phyloP scores from a whole-genome alignment of 768 basidiomycete genomes.

The Lanmaoa pseudosensibilis region DNA sequence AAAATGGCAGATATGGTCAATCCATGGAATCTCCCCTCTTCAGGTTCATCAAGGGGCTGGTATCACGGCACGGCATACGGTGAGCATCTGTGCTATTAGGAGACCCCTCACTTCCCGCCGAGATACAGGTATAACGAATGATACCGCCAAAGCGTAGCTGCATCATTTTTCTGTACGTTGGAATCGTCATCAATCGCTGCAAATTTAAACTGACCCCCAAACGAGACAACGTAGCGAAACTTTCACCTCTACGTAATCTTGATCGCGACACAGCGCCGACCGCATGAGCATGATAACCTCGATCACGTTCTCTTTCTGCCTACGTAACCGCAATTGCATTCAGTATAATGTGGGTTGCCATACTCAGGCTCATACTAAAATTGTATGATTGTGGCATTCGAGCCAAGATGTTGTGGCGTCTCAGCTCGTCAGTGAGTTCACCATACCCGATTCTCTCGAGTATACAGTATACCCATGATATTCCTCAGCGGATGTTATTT shows the following conservation, averaged over 20 bases:
- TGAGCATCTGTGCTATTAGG: background rate
- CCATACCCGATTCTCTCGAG: background rate
- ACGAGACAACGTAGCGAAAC: no score
- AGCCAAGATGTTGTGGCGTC: background rate
- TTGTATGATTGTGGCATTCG: background rate
- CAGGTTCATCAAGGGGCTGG: background rate
- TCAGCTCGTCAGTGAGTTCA: conserved; percentile 2
- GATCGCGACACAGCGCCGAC: background rate
- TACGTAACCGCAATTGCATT: background rate
- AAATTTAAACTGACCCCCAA: no score
- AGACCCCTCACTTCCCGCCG: no score
- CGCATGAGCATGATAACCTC: conserved; percentile 6
- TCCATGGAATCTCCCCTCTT: background rate
- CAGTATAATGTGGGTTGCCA: conserved; percentile 1
- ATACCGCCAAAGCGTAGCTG: no score
- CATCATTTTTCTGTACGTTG: no score
- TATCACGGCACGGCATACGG: background rate
- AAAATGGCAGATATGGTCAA: background rate
- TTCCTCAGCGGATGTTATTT: conserved; percentile 11
- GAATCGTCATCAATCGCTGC: no score
- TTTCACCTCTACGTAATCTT: background rate
- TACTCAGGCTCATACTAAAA: background rate
- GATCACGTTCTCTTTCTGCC: background rate
- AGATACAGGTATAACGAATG: no score
- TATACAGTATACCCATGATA: background rate